A percentile compares a stretch with the other conserved stretches of the same genome.
phyloP scores from a whole-genome alignment of 495 filamentous ascomycete genomes.

The Annulohypoxylon bovei region DNA sequence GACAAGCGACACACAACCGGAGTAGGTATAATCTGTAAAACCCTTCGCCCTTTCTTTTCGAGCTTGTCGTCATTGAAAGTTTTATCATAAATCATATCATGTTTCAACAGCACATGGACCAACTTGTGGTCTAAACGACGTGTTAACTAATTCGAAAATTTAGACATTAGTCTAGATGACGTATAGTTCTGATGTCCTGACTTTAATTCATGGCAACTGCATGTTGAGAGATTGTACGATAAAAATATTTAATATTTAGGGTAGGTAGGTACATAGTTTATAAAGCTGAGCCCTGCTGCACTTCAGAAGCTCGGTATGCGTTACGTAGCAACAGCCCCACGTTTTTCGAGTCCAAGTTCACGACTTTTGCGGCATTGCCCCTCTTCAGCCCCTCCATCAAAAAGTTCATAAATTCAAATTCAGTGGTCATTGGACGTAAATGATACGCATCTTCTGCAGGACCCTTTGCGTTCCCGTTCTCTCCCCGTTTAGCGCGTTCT shows the following conservation, averaged over 20 bases:
- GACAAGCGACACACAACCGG: not conserved
- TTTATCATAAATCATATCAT: not conserved
- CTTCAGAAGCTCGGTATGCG: not conserved
- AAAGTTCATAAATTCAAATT: conserved; percentile 11
- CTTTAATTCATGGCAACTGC: not conserved
- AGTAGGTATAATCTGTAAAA: not conserved
- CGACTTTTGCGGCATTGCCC: conserved; percentile 11
- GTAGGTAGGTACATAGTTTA: not conserved
- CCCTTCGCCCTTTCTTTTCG: not conserved
- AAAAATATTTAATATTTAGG: not conserved
- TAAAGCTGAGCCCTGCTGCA: not conserved
- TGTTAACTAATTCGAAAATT: not conserved
- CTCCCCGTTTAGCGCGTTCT: conserved; percentile 21
- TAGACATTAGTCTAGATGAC: conserved; percentile 7
- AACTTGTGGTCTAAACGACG: conserved; percentile 4
- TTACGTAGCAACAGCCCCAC: conserved; percentile 31
- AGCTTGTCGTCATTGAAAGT: not conserved
- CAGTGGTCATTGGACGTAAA: conserved; percentile 23
- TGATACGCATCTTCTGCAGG: conserved; percentile 43
- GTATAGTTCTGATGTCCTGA: not conserved
- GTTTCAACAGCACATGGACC: not conserved
- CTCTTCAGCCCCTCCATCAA: conserved; percentile 36
- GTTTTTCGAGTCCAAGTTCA: conserved; percentile 28
- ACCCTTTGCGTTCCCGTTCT: conserved; percentile 32
- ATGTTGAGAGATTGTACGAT: not conserved